phyloP scores from a whole-genome alignment of 1,284 basidiomycete species.

The Ganoderma sinense region DNA sequence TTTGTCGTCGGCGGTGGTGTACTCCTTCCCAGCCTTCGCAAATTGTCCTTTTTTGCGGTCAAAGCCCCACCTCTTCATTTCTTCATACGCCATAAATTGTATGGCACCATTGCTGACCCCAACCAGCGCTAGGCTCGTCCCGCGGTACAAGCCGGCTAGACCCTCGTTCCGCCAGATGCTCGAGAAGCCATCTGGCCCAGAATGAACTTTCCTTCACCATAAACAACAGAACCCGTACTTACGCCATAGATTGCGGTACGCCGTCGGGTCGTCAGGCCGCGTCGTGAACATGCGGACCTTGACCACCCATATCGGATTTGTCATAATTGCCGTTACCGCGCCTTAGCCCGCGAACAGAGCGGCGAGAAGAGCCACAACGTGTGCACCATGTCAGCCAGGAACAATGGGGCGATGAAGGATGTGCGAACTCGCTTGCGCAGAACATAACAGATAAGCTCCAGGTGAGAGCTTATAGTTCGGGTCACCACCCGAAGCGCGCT shows the following conservation, averaged over 20 bases:
- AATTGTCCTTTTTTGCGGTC: slow-evolving; percentile 74
- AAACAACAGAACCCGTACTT: slow-evolving; percentile 35
- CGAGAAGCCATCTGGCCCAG: slow-evolving; percentile 73
- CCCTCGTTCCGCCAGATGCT: slow-evolving; percentile 82
- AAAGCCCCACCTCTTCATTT: slow-evolving; percentile 92
- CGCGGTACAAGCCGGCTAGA: slow-evolving; percentile 83
- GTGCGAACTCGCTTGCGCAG: slow-evolving; percentile 92
- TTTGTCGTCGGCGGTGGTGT: slow-evolving; percentile 82
- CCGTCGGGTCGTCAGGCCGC: slow-evolving; percentile 62
- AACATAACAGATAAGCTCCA: slow-evolving; percentile 87
- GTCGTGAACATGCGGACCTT: slow-evolving; percentile 98
- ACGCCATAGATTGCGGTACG: slow-evolving; percentile 87
- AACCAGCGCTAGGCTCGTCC: slow-evolving; percentile 88
- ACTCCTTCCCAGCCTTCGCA: slow-evolving; percentile 63
- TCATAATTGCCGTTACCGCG: slow-evolving; percentile 92
- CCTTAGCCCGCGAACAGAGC: slow-evolving; percentile 54
- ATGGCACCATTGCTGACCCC: slow-evolving; percentile 97
- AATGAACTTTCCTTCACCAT: slow-evolving; percentile 28
- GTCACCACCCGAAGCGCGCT: slow-evolving; percentile 67
- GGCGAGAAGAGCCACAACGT: not conserved
- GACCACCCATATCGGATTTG: slow-evolving; percentile 99
- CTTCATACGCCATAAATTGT: slow-evolving; percentile 97
- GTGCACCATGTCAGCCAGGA: slow-evolving; percentile 23
- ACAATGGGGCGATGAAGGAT: slow-evolving; percentile 22
- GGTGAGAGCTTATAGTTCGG: slow-evolving; percentile 72